Conservation (phyloP, 73 alveolate species). For the Uronychia setigera region DNA sequence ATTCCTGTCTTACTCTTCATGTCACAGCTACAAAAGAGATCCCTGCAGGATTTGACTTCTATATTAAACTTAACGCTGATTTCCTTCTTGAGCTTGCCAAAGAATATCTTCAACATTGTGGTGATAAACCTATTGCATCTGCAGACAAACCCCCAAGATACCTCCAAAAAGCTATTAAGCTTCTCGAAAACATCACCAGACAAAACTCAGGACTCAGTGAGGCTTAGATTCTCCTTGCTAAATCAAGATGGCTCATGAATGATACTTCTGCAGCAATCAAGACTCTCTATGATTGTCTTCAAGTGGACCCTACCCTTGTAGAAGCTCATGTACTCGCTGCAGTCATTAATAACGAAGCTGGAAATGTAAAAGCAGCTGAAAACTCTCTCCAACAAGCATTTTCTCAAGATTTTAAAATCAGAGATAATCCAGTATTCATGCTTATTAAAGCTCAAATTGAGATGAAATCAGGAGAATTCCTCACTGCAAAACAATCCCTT, state of each 20-base stretch:
- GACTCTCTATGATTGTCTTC: slow-evolving; percentile 61
- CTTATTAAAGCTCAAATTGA: slow-evolving; percentile 87
- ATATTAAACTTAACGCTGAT: slow-evolving; percentile 86
- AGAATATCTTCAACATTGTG: slow-evolving; percentile 80
- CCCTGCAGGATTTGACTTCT: slow-evolving; percentile 83
- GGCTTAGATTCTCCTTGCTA: slow-evolving; percentile 83
- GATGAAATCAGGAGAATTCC: slow-evolving; percentile 63
- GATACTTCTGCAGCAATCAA: slow-evolving; percentile 75
- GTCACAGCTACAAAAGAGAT: slow-evolving; percentile 75
- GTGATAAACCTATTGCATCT: slow-evolving; percentile 57
- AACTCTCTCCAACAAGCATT: slow-evolving; percentile 84
- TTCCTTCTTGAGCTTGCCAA: slow-evolving; percentile 82
- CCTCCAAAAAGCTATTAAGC: slow-evolving; percentile 81
- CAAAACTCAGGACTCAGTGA: slow-evolving; percentile 86
- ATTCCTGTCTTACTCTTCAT: slow-evolving; percentile 83
- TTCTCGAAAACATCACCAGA: slow-evolving; percentile 82
- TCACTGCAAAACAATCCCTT: slow-evolving; percentile 66
- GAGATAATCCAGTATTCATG: slow-evolving; percentile 91
- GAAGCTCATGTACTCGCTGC: slow-evolving; percentile 89
- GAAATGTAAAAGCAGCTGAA: slow-evolving; percentile 74
- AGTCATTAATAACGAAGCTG: slow-evolving; percentile 71
- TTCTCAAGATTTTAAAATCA: slow-evolving; percentile 81
- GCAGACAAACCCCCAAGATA: slow-evolving; percentile 70
- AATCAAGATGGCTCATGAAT: slow-evolving; percentile 80
- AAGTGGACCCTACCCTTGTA: slow-evolving; percentile 82